Percentiles rank a stretch among this genome's conserved stretches.
Evolutionary conservation across 257 asterid genomes (phyloP).

Genomic region (Solanum virginianum): DNA sequence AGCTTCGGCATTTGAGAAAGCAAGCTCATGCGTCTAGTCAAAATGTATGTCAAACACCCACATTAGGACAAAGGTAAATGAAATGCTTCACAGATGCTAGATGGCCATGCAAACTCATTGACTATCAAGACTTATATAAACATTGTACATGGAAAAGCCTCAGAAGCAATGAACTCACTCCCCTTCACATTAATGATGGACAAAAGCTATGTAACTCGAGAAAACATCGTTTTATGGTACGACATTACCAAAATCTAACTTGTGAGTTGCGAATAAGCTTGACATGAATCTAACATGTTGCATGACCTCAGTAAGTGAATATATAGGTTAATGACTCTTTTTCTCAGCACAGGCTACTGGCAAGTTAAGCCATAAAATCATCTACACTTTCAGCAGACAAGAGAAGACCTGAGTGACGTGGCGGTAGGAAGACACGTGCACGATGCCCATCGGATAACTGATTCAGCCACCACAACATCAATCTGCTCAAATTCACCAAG

Average conservation of each 20-base stretch:
- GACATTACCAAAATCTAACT: neutral
- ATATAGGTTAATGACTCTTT: neutral
- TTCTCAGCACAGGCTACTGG: neutral
- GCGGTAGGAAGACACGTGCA: slow-evolving; percentile 59
- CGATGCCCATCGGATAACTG: slow-evolving; percentile 79
- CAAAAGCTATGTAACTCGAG: neutral
- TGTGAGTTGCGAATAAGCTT: neutral
- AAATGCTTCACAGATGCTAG: neutral
- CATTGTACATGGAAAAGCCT: neutral
- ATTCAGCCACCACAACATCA: slow-evolving; percentile 45
- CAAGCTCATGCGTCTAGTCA: neutral
- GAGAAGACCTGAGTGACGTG: slow-evolving; percentile 60
- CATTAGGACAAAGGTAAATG: neutral
- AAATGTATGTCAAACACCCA: neutral
- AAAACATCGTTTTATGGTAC: neutral
- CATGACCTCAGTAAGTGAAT: neutral
- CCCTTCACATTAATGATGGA: neutral
- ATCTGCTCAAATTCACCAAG: slow-evolving; percentile 53
- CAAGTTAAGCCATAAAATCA: neutral
- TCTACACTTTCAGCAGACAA: slow-evolving; percentile 35
- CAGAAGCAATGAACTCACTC: neutral
- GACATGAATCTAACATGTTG: neutral
- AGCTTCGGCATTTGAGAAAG: neutral
- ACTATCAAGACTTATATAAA: neutral
- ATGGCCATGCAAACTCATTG: neutral